Conservation (phyloP, 768 basidiomycete species). For the Coprinellus micaceus region DNA sequence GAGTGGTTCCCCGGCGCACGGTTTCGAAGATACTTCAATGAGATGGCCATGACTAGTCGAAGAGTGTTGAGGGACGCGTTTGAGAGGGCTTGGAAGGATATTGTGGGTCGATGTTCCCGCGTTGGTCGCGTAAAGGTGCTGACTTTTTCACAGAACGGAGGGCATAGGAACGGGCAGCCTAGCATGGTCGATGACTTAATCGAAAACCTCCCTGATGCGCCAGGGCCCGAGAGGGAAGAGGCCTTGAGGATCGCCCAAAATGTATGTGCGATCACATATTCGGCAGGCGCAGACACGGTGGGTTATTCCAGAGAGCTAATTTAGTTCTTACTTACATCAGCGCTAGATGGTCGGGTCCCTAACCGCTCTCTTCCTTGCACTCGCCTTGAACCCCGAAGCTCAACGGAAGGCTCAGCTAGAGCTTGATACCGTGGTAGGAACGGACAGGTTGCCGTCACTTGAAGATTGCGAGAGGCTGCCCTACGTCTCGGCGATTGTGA, state of each 20-base stretch:
- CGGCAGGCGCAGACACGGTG: constrained; percentile 27
- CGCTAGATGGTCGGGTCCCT: constrained; percentile 28
- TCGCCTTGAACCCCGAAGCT: constrained; percentile 32
- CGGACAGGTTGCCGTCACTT: constrained; percentile 30
- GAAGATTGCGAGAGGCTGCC: constrained; percentile 29
- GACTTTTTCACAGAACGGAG: neutral
- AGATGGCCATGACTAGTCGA: constrained; percentile 14
- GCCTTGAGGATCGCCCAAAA: constrained; percentile 13
- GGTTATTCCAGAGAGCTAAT: neutral
- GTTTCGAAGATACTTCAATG: constrained; percentile 26
- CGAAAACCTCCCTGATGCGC: constrained; percentile 12
- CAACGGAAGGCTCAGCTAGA: constrained; percentile 34
- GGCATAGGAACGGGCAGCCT: neutral
- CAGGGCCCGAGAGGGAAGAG: constrained; percentile 11
- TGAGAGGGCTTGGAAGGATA: constrained; percentile 13
- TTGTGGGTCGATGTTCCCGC: neutral
- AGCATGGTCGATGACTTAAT: constrained; percentile 6
- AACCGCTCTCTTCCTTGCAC: constrained; percentile 31
- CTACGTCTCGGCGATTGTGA: constrained; percentile 31
- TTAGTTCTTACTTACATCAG: neutral
- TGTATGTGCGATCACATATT: no score
- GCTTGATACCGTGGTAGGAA: constrained; percentile 31
- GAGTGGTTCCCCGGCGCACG: constrained; percentile 38
- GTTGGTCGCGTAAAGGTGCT: neutral
- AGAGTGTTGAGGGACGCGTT: constrained; percentile 12